Percentiles rank a stretch among this genome's conserved stretches.
Conservation (phyloP, 805 yeast genomes). For the Candida sanyiensis region DNA sequence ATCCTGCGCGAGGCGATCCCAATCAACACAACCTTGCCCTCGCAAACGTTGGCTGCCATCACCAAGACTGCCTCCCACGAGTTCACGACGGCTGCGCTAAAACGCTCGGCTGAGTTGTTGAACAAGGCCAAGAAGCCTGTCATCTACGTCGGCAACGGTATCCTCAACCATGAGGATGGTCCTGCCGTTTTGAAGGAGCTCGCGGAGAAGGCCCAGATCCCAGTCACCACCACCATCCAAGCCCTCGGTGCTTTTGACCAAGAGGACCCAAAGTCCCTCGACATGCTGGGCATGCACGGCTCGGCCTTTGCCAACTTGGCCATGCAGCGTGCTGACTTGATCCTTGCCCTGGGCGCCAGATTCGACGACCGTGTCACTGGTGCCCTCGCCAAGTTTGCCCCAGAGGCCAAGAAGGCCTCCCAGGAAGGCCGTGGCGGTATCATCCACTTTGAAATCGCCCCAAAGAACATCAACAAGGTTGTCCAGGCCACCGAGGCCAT, state of each 20-base stretch:
- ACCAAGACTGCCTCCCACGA: conserved; percentile 67
- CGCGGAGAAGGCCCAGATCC: conserved; percentile 85
- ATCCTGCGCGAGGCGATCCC: conserved; percentile 85
- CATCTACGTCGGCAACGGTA: conserved; percentile 89
- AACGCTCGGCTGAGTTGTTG: conserved; percentile 70
- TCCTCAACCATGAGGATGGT: conserved; percentile 73
- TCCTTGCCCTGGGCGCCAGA: conserved; percentile 93
- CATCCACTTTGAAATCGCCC: conserved; percentile 90
- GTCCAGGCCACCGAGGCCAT: conserved; percentile 94
- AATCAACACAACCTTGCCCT: conserved; percentile 66
- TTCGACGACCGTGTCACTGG: conserved; percentile 98
- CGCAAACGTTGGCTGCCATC: conserved; percentile 59
- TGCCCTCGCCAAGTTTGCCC: conserved; percentile 81
- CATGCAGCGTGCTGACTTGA: conserved; percentile 88
- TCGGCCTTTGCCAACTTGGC: conserved; percentile 91
- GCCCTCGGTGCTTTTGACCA: conserved; percentile 95
- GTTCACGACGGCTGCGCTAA: conserved; percentile 67
- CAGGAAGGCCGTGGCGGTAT: conserved; percentile 89
- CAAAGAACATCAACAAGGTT: conserved; percentile 96
- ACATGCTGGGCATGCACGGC: conserved; percentile 99
- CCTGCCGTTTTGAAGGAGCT: conserved; percentile 75
- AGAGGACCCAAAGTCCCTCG: conserved; percentile 80
- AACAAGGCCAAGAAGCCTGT: conserved; percentile 84
- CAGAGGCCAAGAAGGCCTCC: conserved; percentile 88
- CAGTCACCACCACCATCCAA: conserved; percentile 94